phyloP scores from a whole-genome alignment of 768 basidiomycete species.

The Neoboletus subvelutipes region DNA sequence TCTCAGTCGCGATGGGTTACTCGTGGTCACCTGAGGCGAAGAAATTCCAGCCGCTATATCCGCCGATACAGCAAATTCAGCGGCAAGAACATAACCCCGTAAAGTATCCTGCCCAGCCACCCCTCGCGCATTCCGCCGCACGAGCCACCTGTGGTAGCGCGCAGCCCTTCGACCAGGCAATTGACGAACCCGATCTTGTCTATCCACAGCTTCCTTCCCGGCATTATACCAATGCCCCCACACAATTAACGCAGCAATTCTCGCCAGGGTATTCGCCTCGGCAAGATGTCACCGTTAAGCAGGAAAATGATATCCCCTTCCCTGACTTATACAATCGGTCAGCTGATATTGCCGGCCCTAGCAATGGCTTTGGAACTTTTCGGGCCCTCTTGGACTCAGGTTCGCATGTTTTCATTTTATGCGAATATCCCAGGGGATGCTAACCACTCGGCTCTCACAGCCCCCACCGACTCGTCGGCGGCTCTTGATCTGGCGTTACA shows the following conservation, averaged over 20 bases:
- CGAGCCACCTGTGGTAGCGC: constrained; percentile 13
- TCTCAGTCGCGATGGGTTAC: constrained; percentile 34
- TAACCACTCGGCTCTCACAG: constrained; percentile 13
- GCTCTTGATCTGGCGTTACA: constrained; percentile 28
- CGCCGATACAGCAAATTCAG: constrained; percentile 31
- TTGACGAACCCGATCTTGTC: constrained; percentile 27
- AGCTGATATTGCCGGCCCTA: constrained; percentile 24
- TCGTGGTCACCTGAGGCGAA: constrained; percentile 32
- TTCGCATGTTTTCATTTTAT: constrained; percentile 18
- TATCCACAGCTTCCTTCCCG: constrained; percentile 26
- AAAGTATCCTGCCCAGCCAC: constrained; percentile 19
- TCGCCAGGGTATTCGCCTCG: constrained; percentile 24
- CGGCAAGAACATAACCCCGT: constrained; percentile 25
- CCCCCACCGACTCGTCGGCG: constrained; percentile 18
- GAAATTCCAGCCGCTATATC: constrained; percentile 38
- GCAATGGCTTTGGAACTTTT: constrained; percentile 21
- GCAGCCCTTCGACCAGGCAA: constrained; percentile 25
- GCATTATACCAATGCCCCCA: constrained; percentile 22
- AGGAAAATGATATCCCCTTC: constrained; percentile 28
- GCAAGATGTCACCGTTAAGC: constrained; percentile 26
- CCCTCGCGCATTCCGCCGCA: constrained; percentile 12
- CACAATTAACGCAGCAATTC: constrained; percentile 22
- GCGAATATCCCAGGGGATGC: neutral
- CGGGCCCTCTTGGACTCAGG: constrained; percentile 29
- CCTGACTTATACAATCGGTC: constrained; percentile 27